Conservation (phyloP, 768 basidiomycete species). For the Leccinum aurantiacum region DNA sequence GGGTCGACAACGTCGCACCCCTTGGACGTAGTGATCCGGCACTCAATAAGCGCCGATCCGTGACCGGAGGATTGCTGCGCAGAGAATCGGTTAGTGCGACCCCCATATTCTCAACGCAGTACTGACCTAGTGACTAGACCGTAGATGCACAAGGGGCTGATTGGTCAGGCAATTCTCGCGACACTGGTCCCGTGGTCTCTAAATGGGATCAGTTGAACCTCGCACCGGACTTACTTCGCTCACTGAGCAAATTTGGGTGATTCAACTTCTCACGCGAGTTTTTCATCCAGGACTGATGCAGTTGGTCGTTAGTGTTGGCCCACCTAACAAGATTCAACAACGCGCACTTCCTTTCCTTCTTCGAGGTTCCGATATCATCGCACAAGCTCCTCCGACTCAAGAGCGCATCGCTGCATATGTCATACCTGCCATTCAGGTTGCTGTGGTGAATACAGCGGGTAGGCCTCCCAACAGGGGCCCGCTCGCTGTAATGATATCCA, state of each 20-base stretch:
- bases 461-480: constrained; percentile 68
- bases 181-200: constrained; percentile 77
- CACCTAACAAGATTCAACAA: constrained; percentile 98
- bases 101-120: constrained; percentile 9
- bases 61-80: constrained; percentile 58
- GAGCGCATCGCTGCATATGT: constrained; percentile 98
- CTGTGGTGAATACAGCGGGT: constrained; percentile 59
- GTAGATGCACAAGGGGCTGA: constrained; percentile 57
- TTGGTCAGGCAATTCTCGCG: constrained; percentile 57
- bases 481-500: constrained; percentile 91
- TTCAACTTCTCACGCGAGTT: constrained; percentile 27
- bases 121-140: constrained; percentile 35
- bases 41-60: constrained; percentile 76
- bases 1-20: constrained; percentile 43
- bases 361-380: constrained; percentile 93
- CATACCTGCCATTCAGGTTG: constrained; percentile 85
- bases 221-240: constrained; percentile 82
- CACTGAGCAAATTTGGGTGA: constrained; percentile 92
- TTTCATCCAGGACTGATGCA: constrained; percentile 17
- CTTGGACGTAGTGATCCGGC: constrained; percentile 39
- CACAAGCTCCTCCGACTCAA: constrained; percentile 97
- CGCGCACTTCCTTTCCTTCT: constrained; percentile 94
- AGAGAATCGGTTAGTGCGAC: constrained; percentile 72
- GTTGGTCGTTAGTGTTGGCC: constrained; percentile 69
- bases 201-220: constrained; percentile 96